phyloP scores from a whole-genome alignment of 192 early-diverging fungal species.

The Spizellomyces punctatus region DNA sequence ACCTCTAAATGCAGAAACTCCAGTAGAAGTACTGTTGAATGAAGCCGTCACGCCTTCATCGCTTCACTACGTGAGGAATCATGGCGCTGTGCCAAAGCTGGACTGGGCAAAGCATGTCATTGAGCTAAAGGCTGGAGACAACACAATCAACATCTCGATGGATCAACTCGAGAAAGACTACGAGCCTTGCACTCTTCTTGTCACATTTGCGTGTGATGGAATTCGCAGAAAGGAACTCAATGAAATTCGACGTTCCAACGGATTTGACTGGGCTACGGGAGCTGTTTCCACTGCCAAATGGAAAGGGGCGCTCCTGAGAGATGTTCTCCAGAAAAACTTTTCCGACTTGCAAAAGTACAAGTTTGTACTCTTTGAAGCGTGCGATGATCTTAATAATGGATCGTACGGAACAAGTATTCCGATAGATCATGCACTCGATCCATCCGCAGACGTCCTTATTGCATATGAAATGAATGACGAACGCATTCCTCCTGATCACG shows the following conservation, averaged over 20 bases:
- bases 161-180: conserved; percentile 37
- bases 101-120: conserved; percentile 45
- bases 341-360: conserved; percentile 4
- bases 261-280: conserved; percentile 67
- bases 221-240: conserved; percentile 74
- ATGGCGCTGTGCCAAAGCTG: conserved; percentile 65
- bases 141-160: conserved; percentile 38
- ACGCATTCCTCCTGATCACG: conserved; percentile 76
- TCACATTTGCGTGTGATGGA: conserved; percentile 67
- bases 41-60: conserved; percentile 58
- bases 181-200: conserved; percentile 34
- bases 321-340: conserved; percentile 48
- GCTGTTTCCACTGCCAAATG: conserved; percentile 59
- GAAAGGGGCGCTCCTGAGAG: conserved; percentile 59
- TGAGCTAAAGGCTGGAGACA: conserved; percentile 57
- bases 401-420: conserved; percentile 76
- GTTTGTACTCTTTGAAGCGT: conserved; percentile 59
- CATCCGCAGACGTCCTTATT: conserved; percentile 69
- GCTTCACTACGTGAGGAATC: conserved; percentile 73
- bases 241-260: conserved; percentile 59
- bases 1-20: conserved; percentile 63
- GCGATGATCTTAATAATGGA: conserved; percentile 64
- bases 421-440: conserved; percentile 66
- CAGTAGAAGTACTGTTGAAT: conserved; percentile 44
- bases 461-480: conserved; percentile 82